Percentiles rank a stretch among this genome's conserved stretches.
Conservation (phyloP, 768 basidiomycete genomes). For the Ramaria rubella region DNA sequence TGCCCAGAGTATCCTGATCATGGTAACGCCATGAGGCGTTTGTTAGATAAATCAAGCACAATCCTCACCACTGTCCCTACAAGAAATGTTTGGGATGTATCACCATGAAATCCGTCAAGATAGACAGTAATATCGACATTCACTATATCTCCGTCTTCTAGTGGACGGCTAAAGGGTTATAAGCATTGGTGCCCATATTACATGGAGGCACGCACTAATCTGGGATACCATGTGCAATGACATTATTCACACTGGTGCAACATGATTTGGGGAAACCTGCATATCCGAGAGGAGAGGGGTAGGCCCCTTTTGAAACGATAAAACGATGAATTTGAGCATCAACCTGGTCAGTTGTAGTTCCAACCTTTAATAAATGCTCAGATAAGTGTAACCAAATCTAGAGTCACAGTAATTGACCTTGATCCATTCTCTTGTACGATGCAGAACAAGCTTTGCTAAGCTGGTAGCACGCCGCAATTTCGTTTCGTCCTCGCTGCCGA, state of each 20-base stretch:
- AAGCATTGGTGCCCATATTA: not conserved
- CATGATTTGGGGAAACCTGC: slow-evolving; percentile 69
- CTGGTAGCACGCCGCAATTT: slow-evolving; percentile 46
- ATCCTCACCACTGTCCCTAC: slow-evolving; percentile 68
- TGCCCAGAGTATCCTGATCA: slow-evolving; percentile 62
- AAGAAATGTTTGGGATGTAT: slow-evolving; percentile 78
- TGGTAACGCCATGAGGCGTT: not conserved
- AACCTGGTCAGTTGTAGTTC: slow-evolving; percentile 67
- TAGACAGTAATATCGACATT: slow-evolving; percentile 87
- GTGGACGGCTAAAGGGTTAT: slow-evolving; percentile 49
- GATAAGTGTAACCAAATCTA: not conserved
- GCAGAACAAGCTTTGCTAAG: slow-evolving; percentile 51
- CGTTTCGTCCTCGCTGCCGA: slow-evolving; percentile 49
- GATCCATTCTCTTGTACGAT: slow-evolving; percentile 47
- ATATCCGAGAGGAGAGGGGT: slow-evolving; percentile 82
- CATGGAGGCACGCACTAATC: slow-evolving; percentile 56
- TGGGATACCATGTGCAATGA: slow-evolving; percentile 84
- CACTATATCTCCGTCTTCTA: slow-evolving; percentile 79
- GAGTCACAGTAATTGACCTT: slow-evolving; percentile 33
- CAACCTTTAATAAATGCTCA: slow-evolving; percentile 38
- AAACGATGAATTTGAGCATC: slow-evolving; percentile 68
- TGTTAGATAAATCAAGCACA: not conserved
- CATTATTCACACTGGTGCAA: slow-evolving; percentile 85
- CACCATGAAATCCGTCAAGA: slow-evolving; percentile 81
- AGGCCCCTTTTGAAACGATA: slow-evolving; percentile 62